A percentile compares a stretch with the other conserved stretches of the same genome.
These are phyloP conservation scores for Cutaneotrichosporon sp. DNA, from an alignment of 1,284 basidiomycete genomes.

Conservation along the genomic window DNA sequence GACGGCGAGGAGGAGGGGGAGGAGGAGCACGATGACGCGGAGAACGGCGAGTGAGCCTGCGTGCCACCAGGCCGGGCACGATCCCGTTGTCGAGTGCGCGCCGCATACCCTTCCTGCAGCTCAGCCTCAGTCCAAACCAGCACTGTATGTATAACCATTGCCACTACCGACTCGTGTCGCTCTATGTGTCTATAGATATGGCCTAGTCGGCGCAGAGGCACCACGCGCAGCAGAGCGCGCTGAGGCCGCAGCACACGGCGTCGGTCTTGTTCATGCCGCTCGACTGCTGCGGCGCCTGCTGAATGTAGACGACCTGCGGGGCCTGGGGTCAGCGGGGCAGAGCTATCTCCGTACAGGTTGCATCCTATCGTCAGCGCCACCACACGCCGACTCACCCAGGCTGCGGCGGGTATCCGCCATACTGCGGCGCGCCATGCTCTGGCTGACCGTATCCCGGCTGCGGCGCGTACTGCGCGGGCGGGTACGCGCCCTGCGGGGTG, in stretches of 20 bases:
- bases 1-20: conserved; percentile 25
- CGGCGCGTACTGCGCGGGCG: too few relatives aligned
- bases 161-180: too few relatives aligned
- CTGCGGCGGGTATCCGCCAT: neutral
- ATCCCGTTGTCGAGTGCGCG: too few relatives aligned
- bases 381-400: neutral
- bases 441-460: too few relatives aligned
- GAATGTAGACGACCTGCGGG: conserved; percentile 9
- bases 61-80: too few relatives aligned
- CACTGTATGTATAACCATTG: conserved; percentile 2
- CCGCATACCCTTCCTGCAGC: too few relatives aligned
- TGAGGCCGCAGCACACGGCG: conserved; percentile 12
- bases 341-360: too few relatives aligned
- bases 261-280: too few relatives aligned
- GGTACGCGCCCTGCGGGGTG: neutral
- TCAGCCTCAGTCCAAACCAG: too few relatives aligned
- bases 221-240: conserved; percentile 8
- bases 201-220: conserved; percentile 8
- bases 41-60: conserved; percentile 1
- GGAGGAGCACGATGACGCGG: conserved; percentile 15
- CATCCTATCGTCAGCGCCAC: neutral
- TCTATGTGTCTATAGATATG: neutral
- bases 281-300: too few relatives aligned
- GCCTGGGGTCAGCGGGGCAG: conserved; percentile 8
- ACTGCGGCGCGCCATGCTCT: neutral